Evolutionary conservation across 352 stramenopile genomes (phyloP).

Genomic region (Phytopythium oedochilum): DNA sequence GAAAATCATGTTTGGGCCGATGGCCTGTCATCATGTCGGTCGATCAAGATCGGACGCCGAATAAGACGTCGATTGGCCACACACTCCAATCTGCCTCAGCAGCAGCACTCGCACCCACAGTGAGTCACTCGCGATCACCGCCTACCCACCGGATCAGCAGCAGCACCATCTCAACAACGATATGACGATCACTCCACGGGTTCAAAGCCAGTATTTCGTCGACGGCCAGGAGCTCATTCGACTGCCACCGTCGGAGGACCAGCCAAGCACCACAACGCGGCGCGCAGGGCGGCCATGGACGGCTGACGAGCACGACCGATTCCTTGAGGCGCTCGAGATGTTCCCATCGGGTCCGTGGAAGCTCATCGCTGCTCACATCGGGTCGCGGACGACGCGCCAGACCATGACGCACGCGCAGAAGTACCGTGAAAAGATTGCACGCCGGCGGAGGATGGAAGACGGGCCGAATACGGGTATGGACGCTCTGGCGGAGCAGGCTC

Average conservation of each 20-base stretch:
- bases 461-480: background rate
- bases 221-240: constrained; percentile 32
- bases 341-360: constrained; percentile 33
- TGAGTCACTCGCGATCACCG: too few relatives aligned
- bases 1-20: background rate
- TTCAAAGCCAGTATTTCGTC: constrained; percentile 35
- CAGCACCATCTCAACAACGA: background rate
- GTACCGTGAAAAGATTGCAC: constrained; percentile 43
- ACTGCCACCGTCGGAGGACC: constrained; percentile 24
- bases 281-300: constrained; percentile 27
- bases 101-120: too few relatives aligned
- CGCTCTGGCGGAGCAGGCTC: background rate
- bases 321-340: constrained; percentile 29
- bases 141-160: background rate
- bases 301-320: constrained; percentile 28
- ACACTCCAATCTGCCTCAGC: background rate
- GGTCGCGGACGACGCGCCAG: constrained; percentile 49
- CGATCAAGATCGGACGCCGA: background rate
- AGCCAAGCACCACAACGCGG: constrained; percentile 22
- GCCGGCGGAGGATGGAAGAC: constrained; percentile 18
- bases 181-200: constrained; percentile 30
- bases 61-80: background rate
- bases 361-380: constrained; percentile 40
- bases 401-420: constrained; percentile 52
- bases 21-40: too few relatives aligned